Percentiles rank a stretch among this genome's conserved stretches.
Evolutionary conservation across 306 rosid species (phyloP).

Genomic region (Medicago lupulina): DNA sequence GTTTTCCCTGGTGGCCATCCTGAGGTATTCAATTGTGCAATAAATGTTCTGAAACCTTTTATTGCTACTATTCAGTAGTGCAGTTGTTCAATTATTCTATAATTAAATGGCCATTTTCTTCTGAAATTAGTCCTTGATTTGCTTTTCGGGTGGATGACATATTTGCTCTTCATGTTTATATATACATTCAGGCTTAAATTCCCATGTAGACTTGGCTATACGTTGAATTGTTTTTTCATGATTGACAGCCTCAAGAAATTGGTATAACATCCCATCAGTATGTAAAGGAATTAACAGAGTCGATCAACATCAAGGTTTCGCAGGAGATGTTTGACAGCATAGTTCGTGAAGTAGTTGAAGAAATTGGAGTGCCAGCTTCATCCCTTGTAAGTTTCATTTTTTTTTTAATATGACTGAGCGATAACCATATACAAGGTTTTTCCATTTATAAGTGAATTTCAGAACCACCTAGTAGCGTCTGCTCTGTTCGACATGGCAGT

Average conservation of each 20-base stretch:
- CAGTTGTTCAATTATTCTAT: constrained; percentile 23
- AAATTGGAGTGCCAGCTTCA: constrained; percentile 85
- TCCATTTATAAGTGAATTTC: not conserved
- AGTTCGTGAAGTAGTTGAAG: constrained; percentile 92
- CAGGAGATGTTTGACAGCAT: constrained; percentile 90
- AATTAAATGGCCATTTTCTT: constrained; percentile 10
- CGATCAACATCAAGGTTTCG: constrained; percentile 60
- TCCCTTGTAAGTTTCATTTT: constrained; percentile 72
- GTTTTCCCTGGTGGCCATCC: constrained; percentile 99
- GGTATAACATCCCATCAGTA: constrained; percentile 62
- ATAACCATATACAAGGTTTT: not conserved
- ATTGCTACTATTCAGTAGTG: constrained; percentile 21
- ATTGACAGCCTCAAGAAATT: constrained; percentile 83
- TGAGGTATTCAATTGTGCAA: constrained; percentile 65
- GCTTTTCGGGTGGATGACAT: constrained; percentile 16
- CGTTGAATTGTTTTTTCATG: constrained; percentile 36
- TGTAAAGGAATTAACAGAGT: constrained; percentile 53
- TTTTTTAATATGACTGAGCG: not conserved
- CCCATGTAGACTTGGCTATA: constrained; percentile 27
- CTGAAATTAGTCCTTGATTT: constrained; percentile 29
- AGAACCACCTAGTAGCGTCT: constrained; percentile 1
- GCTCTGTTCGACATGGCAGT: constrained; percentile 12
- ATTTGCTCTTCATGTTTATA: constrained; percentile 18
- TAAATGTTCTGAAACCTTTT: constrained; percentile 1
- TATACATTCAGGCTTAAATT: constrained; percentile 27